phyloP scores from a whole-genome alignment of 2,329 filamentous ascomycete species.

The Aspergillus caelatus region DNA sequence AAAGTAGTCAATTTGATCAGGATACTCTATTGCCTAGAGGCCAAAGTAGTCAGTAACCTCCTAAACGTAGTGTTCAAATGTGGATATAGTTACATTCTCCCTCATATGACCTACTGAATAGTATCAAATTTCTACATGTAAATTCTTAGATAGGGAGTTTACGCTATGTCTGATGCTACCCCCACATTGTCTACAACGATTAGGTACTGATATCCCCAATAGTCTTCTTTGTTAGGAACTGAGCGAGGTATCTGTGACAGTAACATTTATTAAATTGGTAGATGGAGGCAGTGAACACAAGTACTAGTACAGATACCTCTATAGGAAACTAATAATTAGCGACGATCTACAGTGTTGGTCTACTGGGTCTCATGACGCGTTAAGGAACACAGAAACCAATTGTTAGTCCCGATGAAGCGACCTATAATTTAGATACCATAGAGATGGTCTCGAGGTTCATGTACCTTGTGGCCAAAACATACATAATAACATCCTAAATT shows the following conservation, averaged over 20 bases:
- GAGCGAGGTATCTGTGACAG: background rate
- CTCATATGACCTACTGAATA: background rate
- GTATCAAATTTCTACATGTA: no score
- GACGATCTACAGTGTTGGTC: background rate
- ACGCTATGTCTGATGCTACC: background rate
- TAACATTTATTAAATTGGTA: background rate
- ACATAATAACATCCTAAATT: no score
- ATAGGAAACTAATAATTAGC: background rate
- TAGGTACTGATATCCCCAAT: background rate
- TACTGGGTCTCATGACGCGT: background rate
- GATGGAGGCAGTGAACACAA: background rate
- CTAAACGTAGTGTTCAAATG: background rate
- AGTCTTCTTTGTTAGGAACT: background rate
- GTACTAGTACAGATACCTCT: background rate
- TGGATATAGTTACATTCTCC: background rate
- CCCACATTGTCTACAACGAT: rapidly evolving
- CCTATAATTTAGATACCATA: background rate
- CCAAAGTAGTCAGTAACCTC: background rate
- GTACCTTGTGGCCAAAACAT: background rate
- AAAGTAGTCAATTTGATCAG: background rate
- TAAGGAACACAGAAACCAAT: background rate
- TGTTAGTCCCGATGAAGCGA: background rate
- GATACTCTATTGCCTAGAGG: background rate
- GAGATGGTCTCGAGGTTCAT: background rate
- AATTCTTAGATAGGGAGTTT: no score